Percentiles rank a stretch among this genome's conserved stretches.
Evolutionary conservation across 257 asterid species (phyloP).

Genomic region (Paraleonurus japonicus): DNA sequence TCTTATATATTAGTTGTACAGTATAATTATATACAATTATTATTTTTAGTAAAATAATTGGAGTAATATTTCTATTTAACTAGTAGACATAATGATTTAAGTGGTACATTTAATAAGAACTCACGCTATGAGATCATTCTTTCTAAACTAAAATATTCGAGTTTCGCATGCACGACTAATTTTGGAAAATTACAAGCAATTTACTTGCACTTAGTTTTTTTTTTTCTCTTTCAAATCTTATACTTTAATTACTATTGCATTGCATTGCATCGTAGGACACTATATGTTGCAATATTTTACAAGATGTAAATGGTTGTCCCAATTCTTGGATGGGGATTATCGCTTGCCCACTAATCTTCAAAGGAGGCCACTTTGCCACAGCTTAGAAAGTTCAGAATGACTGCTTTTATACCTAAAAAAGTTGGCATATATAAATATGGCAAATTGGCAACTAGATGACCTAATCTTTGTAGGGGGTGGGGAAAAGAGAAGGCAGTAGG

Average conservation of each 20-base stretch:
- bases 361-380: not conserved
- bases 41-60: too few relatives aligned
- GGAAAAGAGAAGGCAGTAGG: conserved; percentile 6
- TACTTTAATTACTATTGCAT: not conserved
- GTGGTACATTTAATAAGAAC: too few relatives aligned
- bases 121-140: too few relatives aligned
- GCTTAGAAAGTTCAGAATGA: not conserved
- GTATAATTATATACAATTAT: too few relatives aligned
- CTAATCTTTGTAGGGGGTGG: conserved; percentile 12
- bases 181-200: too few relatives aligned
- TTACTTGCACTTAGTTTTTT: too few relatives aligned
- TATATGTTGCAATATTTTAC: not conserved
- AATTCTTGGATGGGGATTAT: not conserved
- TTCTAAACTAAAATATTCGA: too few relatives aligned
- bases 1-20: too few relatives aligned
- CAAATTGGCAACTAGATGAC: conserved; percentile 4
- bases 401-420: not conserved
- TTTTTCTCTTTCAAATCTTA: too few relatives aligned
- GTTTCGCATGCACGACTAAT: too few relatives aligned
- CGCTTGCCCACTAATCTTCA: not conserved
- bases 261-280: not conserved
- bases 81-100: too few relatives aligned
- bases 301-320: not conserved
- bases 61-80: too few relatives aligned
- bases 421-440: not conserved